Evolutionary conservation across 495 filamentous ascomycete genomes (phyloP).

Genomic region (Neurospora africana): DNA sequence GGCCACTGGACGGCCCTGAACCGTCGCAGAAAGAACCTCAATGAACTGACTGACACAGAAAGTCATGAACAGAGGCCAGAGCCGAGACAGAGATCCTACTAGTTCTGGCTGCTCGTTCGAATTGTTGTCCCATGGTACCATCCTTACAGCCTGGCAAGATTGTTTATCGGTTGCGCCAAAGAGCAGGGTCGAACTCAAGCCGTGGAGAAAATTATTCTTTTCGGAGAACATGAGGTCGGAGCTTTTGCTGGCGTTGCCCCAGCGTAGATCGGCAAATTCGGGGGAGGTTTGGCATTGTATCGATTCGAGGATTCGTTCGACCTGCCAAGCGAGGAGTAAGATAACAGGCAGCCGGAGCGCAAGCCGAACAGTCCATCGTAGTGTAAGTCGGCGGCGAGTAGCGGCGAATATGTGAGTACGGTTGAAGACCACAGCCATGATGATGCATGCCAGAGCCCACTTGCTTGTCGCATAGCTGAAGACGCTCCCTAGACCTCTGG

Average conservation of each 20-base stretch:
- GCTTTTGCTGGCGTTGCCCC: slow-evolving; percentile 56
- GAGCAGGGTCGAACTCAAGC: slow-evolving; percentile 54
- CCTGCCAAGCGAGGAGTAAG: slow-evolving; percentile 60
- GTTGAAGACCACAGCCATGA: slow-evolving; percentile 79
- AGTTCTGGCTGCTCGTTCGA: slow-evolving; percentile 31
- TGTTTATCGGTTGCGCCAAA: slow-evolving; percentile 56
- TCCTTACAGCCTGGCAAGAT: slow-evolving; percentile 61
- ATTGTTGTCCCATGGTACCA: slow-evolving; percentile 42
- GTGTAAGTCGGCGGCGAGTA: slow-evolving; percentile 59
- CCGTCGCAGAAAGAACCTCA: slow-evolving; percentile 73
- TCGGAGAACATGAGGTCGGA: slow-evolving; percentile 64
- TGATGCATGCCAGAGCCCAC: slow-evolving; percentile 82
- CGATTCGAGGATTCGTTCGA: slow-evolving; percentile 60
- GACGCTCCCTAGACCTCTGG: slow-evolving; percentile 62
- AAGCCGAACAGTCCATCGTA: slow-evolving; percentile 63
- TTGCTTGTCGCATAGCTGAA: slow-evolving; percentile 88
- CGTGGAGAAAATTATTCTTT: slow-evolving; percentile 57
- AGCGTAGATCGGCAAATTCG: slow-evolving; percentile 59
- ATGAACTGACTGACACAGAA: slow-evolving; percentile 80
- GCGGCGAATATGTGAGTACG: slow-evolving; percentile 89
- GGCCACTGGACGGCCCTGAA: slow-evolving; percentile 71
- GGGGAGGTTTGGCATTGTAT: slow-evolving; percentile 89
- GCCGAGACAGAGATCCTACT: slow-evolving; percentile 63
- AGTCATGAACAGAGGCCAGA: slow-evolving; percentile 82
- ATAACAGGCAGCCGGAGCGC: slow-evolving; percentile 66